Evolutionary conservation across 2,329 filamentous ascomycete genomes (phyloP), one percentile per base, ranked within the genome.

Genomic region (Phialophora macrospora): DNA sequence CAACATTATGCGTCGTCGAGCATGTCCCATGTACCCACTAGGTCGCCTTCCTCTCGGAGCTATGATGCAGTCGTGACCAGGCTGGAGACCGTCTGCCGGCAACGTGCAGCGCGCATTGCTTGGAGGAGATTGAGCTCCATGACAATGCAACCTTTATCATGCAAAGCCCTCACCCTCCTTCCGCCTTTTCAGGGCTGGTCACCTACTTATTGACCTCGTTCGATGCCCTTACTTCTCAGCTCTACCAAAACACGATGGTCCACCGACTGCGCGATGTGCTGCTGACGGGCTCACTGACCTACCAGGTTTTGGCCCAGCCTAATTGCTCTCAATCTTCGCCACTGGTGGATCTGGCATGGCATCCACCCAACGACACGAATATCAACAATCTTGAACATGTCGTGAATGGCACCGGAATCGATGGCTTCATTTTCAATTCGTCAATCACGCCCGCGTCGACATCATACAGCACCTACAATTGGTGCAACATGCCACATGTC

Each of bases 401-500:
- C 0, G 74, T 92, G 57, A 80, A 83, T 64, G 82, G 83, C 7
- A 79, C 82, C 1, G 91, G 89, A 0, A 83, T 88, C 0, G 88
- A 92, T 75, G 90, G 89, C 1, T 93, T 92, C 74, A 83, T 91
- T 20, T 95, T 88, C 78, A 87, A 92, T 73, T 83, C 84, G 38
- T 91, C 89, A 0, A 70, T 78, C 1, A 84, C 85, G 0, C 85
- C 90, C 0, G 78, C 82, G 61, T 73, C 74, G 6, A 74, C 77
- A 0, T 71, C 80, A 44, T 89, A 90, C 76, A 86, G 87, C 5
- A 82, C 79, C 1, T 93, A 93, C 77, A 92, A 94, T 76, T 94
- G 83, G 83, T 95, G 91, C 77, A 93, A 95, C 74, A 95, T 95
- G 90, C 91, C 92, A 0, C 92, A 94, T 78, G 89, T 91, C n/a